Conservation (phyloP, 768 basidiomycete genomes). For the Cantharellus cinnabarinus region DNA sequence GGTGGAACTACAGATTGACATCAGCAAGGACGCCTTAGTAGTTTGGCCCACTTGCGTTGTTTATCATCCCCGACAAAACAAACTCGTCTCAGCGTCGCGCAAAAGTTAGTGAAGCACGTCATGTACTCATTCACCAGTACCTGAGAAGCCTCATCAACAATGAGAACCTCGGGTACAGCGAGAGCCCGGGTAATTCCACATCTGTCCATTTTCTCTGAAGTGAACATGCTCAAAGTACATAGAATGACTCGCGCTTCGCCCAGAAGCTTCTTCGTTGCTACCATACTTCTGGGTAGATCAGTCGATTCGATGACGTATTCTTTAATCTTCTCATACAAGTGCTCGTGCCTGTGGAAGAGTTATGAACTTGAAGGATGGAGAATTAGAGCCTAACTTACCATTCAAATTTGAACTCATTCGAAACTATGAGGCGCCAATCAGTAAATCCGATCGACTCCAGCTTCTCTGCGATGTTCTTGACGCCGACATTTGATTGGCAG, state of each 20-base stretch:
- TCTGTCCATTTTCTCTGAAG: slow-evolving; percentile 24
- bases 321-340: slow-evolving; percentile 35
- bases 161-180: slow-evolving; percentile 24
- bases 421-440: slow-evolving; percentile 50
- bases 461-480: slow-evolving; percentile 78
- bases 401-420: slow-evolving; percentile 39
- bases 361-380: not conserved
- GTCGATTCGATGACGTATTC: slow-evolving; percentile 34
- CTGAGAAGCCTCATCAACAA: slow-evolving; percentile 36
- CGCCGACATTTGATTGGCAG: slow-evolving; percentile 73
- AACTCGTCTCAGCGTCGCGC: slow-evolving; percentile 20
- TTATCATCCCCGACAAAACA: slow-evolving; percentile 36
- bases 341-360: slow-evolving; percentile 45
- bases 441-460: slow-evolving; percentile 25
- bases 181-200: slow-evolving; percentile 17
- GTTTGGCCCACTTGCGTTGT: slow-evolving; percentile 21
- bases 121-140: slow-evolving; percentile 29
- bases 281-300: slow-evolving; percentile 18
- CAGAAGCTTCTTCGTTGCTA: slow-evolving; percentile 17
- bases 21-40: not conserved
- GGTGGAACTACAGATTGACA: slow-evolving; percentile 40
- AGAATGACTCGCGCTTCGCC: slow-evolving; percentile 37
- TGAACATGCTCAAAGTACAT: slow-evolving; percentile 62
- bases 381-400: slow-evolving; percentile 26
- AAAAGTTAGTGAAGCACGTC: slow-evolving; percentile 14